phyloP scores from a whole-genome alignment of 805 yeast species.

The Cyberlindnera veronae region DNA sequence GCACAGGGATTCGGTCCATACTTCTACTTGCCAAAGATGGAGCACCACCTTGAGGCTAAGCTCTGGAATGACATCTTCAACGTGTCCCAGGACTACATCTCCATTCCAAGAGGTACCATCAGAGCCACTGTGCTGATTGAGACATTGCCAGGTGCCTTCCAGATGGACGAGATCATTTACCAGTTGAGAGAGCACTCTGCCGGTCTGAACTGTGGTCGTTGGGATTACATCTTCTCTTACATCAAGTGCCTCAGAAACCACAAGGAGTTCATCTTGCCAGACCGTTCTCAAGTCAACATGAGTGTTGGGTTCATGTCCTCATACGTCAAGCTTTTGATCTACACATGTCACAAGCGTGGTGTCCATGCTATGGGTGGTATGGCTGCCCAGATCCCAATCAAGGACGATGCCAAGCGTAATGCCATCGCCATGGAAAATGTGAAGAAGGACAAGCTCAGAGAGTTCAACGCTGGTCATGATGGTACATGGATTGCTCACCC shows the following conservation, averaged over 20 bases:
- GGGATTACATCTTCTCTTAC: slow-evolving; percentile 84
- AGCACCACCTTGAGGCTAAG: slow-evolving; percentile 78
- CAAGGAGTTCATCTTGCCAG: slow-evolving; percentile 65
- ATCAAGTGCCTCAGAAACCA: slow-evolving; percentile 71
- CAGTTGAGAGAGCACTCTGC: slow-evolving; percentile 75
- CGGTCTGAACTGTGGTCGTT: slow-evolving; percentile 85
- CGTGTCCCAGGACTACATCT: slow-evolving; percentile 69
- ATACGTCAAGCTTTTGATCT: slow-evolving; percentile 69
- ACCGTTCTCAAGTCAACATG: slow-evolving; percentile 78
- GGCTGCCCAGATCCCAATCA: slow-evolving; percentile 87
- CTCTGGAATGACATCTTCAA: slow-evolving; percentile 80
- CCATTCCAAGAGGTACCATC: slow-evolving; percentile 70
- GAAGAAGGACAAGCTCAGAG: slow-evolving; percentile 70
- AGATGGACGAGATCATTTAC: slow-evolving; percentile 79
- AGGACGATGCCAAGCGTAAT: slow-evolving; percentile 62
- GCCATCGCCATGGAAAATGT: slow-evolving; percentile 67
- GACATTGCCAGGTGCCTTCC: slow-evolving; percentile 82
- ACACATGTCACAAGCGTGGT: slow-evolving; percentile 71
- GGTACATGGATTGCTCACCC: slow-evolving; percentile 92
- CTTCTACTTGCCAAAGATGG: slow-evolving; percentile 83
- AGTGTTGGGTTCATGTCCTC: slow-evolving; percentile 77
- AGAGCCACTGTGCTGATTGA: slow-evolving; percentile 81
- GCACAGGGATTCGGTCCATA: slow-evolving; percentile 74
- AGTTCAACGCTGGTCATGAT: slow-evolving; percentile 75
- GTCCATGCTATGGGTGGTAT: slow-evolving; percentile 90